Conservation (phyloP, 768 basidiomycete genomes). For the Amanita exitialis region DNA sequence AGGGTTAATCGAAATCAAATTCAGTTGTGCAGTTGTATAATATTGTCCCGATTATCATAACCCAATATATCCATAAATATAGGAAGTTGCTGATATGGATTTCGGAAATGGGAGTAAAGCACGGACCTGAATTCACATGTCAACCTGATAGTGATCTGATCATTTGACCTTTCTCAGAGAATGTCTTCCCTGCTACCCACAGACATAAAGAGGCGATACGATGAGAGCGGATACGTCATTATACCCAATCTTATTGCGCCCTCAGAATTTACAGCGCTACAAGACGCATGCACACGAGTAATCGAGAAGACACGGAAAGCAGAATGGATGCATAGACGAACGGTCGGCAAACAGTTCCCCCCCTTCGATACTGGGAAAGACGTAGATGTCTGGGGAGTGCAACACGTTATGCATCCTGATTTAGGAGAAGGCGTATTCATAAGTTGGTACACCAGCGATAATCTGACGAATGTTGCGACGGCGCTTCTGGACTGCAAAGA, state of each 20-base stretch:
- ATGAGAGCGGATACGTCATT: conserved; percentile 57
- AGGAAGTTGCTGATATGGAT: too few relatives aligned
- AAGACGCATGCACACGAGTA: conserved; percentile 39
- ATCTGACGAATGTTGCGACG: conserved; percentile 30
- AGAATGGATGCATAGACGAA: conserved; percentile 54
- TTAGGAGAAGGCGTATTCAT: conserved; percentile 50
- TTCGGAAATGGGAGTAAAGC: too few relatives aligned
- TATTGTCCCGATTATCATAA: too few relatives aligned
- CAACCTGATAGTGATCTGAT: background rate
- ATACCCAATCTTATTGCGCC: conserved; percentile 43
- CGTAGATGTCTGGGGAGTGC: conserved; percentile 68
- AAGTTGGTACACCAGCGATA: conserved; percentile 56
- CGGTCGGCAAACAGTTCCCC: conserved; percentile 73
- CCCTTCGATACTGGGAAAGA: conserved; percentile 49
- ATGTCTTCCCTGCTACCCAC: background rate
- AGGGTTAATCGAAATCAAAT: background rate
- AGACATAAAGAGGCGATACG: conserved; percentile 39
- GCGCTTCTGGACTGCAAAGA: conserved; percentile 46
- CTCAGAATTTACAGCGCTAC: conserved; percentile 27
- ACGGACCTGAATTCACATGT: too few relatives aligned
- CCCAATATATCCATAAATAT: background rate
- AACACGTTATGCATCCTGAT: conserved; percentile 75
- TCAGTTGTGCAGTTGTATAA: too few relatives aligned
- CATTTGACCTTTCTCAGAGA: background rate
- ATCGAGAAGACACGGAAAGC: conserved; percentile 47